These are phyloP conservation scores for Phytophthora cryptogea DNA, from an alignment of 352 stramenopile genomes.

Conservation along the genomic window DNA sequence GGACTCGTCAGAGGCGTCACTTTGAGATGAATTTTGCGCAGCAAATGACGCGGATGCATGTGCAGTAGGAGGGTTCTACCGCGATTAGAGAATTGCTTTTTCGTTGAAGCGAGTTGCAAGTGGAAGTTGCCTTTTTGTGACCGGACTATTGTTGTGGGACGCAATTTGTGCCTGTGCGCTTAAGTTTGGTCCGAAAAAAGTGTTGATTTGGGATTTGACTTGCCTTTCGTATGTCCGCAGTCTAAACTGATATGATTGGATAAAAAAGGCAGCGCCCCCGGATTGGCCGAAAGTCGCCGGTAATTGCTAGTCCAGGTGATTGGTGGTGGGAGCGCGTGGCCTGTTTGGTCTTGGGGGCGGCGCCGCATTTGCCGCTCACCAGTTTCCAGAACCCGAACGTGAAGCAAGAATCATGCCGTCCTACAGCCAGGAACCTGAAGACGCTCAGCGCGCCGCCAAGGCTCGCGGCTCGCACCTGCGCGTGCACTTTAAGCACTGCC, in stretches of 20 bases:
- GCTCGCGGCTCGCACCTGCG: conserved; percentile 96
- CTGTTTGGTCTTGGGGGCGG: conserved; percentile 20
- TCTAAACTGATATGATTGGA: background rate
- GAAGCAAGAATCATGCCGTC: conserved; percentile 82
- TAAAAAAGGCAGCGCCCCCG: background rate
- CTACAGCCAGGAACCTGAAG: conserved; percentile 92
- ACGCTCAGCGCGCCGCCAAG: conserved; percentile 92
- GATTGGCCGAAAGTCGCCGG: conserved; percentile 23
- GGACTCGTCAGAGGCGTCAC: conserved; percentile 45
- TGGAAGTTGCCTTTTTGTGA: conserved; percentile 8
- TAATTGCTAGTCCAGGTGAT: conserved; percentile 39
- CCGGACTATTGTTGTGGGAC: background rate
- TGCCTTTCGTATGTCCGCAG: background rate
- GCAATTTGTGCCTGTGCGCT: background rate
- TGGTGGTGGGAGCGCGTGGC: conserved; percentile 61
- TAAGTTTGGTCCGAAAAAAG: background rate
- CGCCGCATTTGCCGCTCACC: conserved; percentile 32
- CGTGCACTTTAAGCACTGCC: conserved; percentile 99
- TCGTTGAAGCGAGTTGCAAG: background rate
- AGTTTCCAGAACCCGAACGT: conserved; percentile 84
- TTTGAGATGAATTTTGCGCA: conserved; percentile 21
- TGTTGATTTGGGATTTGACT: background rate
- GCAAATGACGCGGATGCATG: conserved; percentile 9
- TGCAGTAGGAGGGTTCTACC: conserved; percentile 10
- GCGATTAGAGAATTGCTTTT: conserved; percentile 19